phyloP scores from a whole-genome alignment of 1,139 yeast genomes.

The Magnusiomyces fungicola region DNA sequence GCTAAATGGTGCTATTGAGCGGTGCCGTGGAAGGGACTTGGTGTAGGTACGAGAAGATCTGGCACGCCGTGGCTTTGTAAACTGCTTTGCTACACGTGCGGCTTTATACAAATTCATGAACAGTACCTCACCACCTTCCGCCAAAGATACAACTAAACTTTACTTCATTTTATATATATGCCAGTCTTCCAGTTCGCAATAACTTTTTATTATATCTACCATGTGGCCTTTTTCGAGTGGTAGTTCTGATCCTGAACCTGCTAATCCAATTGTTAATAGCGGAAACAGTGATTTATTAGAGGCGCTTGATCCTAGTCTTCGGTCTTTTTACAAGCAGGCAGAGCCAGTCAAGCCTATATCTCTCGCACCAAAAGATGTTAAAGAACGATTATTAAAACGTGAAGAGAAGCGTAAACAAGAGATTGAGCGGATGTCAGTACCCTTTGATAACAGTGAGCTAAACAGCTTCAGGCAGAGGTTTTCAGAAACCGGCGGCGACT shows the following conservation, averaged over 20 bases:
- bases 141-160: too few relatives aligned
- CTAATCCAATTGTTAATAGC: neutral
- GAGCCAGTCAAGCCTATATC: slow-evolving; percentile 15
- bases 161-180: too few relatives aligned
- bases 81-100: too few relatives aligned
- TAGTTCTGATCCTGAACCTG: neutral
- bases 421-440: slow-evolving; percentile 4
- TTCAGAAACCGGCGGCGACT: slow-evolving; percentile 8
- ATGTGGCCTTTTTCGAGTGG: slow-evolving; percentile 13
- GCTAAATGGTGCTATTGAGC: too few relatives aligned
- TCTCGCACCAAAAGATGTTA: slow-evolving; percentile 13
- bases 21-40: too few relatives aligned
- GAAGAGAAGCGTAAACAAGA: slow-evolving; percentile 3
- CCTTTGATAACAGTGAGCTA: slow-evolving; percentile 12
- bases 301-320: slow-evolving; percentile 10
- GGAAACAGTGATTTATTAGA: slow-evolving; percentile 8
- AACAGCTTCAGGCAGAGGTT: slow-evolving; percentile 9
- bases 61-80: too few relatives aligned
- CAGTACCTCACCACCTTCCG: too few relatives aligned
- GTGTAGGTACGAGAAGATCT: too few relatives aligned
- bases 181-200: too few relatives aligned
- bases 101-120: too few relatives aligned
- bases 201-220: too few relatives aligned
- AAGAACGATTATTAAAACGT: slow-evolving; percentile 11
- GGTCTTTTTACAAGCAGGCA: slow-evolving; percentile 11